phyloP scores from a whole-genome alignment of 2,329 filamentous ascomycete species.

The Clarireedia monteithiana region DNA sequence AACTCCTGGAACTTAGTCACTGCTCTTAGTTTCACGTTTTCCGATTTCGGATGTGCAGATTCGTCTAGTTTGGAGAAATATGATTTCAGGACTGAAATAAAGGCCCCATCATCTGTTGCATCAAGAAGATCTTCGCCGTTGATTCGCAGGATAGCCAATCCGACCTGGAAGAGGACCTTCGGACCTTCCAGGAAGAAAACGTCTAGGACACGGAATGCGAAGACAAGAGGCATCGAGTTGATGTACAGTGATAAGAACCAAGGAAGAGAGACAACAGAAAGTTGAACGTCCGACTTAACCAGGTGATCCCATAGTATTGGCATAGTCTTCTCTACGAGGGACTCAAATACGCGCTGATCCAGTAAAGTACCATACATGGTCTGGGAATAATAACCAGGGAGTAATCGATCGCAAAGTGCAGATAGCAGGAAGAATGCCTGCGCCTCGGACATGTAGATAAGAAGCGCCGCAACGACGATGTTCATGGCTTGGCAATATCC shows the following conservation, averaged over 20 bases:
- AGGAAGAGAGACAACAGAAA: slow-evolving; percentile 92
- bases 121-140: slow-evolving; percentile 95
- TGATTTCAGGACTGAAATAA: slow-evolving; percentile 90
- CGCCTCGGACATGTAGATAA: slow-evolving; percentile 96
- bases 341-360: slow-evolving; percentile 96
- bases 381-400: slow-evolving; percentile 95
- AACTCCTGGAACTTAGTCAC: slow-evolving; percentile 96
- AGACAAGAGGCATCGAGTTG: slow-evolving; percentile 98
- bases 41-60: slow-evolving; percentile 89
- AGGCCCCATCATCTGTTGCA: slow-evolving; percentile 87
- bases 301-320: slow-evolving; percentile 96
- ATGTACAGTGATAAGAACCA: slow-evolving; percentile 99
- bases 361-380: slow-evolving; percentile 98
- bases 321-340: slow-evolving; percentile 97
- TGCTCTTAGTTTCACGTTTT: slow-evolving; percentile 87
- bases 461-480: slow-evolving; percentile 92
- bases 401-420: slow-evolving; percentile 80
- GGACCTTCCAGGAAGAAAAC: slow-evolving; percentile 98
- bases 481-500: slow-evolving; percentile 99
- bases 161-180: slow-evolving; percentile 95
- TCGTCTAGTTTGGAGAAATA: slow-evolving; percentile 93
- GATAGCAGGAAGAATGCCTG: slow-evolving; percentile 95
- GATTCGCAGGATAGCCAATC: slow-evolving; percentile 90
- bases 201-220: slow-evolving; percentile 91
- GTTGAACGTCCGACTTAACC: slow-evolving; percentile 92